phyloP scores from a whole-genome alignment of 2,329 filamentous ascomycete genomes.

The Dothideomycetes sp. region DNA sequence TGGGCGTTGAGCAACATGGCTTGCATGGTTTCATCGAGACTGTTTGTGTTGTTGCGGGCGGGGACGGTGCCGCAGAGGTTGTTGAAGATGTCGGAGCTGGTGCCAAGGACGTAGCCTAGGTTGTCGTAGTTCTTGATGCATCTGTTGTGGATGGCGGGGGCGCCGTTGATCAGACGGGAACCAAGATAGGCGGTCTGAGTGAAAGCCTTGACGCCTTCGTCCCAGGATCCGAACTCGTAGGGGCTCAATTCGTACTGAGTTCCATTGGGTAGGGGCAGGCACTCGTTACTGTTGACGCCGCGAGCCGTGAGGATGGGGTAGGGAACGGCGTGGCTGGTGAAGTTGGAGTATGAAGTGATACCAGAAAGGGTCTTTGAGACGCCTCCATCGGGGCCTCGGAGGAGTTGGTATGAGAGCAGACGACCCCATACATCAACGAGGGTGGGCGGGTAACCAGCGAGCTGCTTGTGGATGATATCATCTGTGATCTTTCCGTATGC shows the following conservation, averaged over 20 bases:
- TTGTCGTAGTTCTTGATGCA: conserved; percentile 42
- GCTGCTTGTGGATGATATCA: conserved; percentile 30
- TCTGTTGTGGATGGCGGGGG: conserved; percentile 29
- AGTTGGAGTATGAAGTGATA: conserved; percentile 29
- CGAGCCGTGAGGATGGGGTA: conserved; percentile 39
- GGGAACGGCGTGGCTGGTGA: conserved; percentile 32
- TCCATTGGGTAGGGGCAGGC: conserved; percentile 38
- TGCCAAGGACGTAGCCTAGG: conserved; percentile 39
- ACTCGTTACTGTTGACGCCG: conserved; percentile 29
- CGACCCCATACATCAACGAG: conserved; percentile 35
- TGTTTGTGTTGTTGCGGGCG: conserved; percentile 18
- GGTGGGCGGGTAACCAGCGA: conserved; percentile 31
- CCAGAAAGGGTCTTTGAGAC: conserved; percentile 28
- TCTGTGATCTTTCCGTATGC: conserved; percentile 25
- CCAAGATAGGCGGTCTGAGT: conserved; percentile 52
- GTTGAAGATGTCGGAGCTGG: conserved; percentile 36
- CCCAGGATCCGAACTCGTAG: conserved; percentile 58
- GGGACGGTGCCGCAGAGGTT: conserved; percentile 22
- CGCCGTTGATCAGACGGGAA: conserved; percentile 47
- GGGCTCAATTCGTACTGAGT: conserved; percentile 58
- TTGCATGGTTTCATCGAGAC: conserved; percentile 20
- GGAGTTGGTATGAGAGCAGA: conserved; percentile 33
- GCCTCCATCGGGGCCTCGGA: conserved; percentile 30
- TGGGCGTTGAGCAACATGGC: conserved; percentile 25
- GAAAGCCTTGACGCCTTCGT: conserved; percentile 51